phyloP scores from a whole-genome alignment of 192 early-diverging fungal species.

The Coemansia brasiliensis region DNA sequence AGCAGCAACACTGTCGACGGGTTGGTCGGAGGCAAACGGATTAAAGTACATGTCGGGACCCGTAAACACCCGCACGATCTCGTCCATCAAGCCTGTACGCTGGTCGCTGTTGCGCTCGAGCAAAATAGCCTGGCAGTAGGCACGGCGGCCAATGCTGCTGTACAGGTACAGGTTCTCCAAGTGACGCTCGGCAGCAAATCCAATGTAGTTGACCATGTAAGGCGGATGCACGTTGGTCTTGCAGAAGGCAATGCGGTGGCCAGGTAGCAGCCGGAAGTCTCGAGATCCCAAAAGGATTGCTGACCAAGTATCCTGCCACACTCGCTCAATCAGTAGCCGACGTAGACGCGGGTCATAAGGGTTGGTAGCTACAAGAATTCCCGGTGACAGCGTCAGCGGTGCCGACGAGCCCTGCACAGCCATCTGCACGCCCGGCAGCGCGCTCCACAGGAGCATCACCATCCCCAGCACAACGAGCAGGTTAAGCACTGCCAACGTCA shows the following conservation, averaged over 20 bases:
- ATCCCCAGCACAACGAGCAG: slow-evolving; percentile 46
- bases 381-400: slow-evolving; percentile 49
- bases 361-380: slow-evolving; percentile 35
- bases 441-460: slow-evolving; percentile 34
- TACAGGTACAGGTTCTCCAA: slow-evolving; percentile 65
- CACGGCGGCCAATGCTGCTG: slow-evolving; percentile 55
- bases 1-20: not conserved
- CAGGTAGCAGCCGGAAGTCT: slow-evolving; percentile 58
- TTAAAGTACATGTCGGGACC: slow-evolving; percentile 70
- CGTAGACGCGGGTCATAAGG: slow-evolving; percentile 45
- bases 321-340: slow-evolving; percentile 58
- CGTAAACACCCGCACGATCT: slow-evolving; percentile 56
- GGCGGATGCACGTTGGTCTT: slow-evolving; percentile 60
- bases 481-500: slow-evolving; percentile 51
- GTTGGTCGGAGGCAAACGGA: slow-evolving; percentile 40
- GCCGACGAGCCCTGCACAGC: slow-evolving; percentile 54
- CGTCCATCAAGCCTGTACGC: slow-evolving; percentile 39
- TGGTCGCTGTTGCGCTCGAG: slow-evolving; percentile 39
- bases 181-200: slow-evolving; percentile 65
- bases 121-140: slow-evolving; percentile 50
- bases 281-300: slow-evolving; percentile 60
- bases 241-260: slow-evolving; percentile 58
- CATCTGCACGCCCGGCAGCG: slow-evolving; percentile 53
- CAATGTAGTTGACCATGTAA: slow-evolving; percentile 65
- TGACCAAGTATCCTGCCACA: slow-evolving; percentile 75